Percentiles rank a stretch among this genome's conserved stretches.
Conservation (phyloP, 1,284 basidiomycete species). For the Fistulina hepatica region DNA sequence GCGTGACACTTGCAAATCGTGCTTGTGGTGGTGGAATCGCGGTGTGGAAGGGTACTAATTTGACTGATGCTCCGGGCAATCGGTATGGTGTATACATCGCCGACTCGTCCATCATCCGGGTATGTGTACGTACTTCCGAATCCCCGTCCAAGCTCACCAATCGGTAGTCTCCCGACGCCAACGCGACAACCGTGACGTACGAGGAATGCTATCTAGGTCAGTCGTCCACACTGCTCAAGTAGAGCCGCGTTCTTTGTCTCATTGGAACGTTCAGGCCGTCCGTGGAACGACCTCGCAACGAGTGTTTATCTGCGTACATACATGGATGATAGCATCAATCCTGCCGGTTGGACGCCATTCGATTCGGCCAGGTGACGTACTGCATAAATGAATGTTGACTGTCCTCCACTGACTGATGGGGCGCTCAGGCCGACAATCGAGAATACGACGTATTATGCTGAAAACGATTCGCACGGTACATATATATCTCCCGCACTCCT, state of each 20-base stretch:
- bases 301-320: conserved; percentile 42
- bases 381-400: not conserved
- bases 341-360: conserved; percentile 43
- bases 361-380: conserved; percentile 29
- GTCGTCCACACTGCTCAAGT: not conserved
- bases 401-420: not conserved
- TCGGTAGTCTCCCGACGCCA: conserved; percentile 48
- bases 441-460: conserved; percentile 50
- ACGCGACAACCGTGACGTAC: conserved; percentile 33
- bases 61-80: conserved; percentile 40
- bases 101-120: conserved; percentile 47
- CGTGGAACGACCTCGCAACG: conserved; percentile 51
- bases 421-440: conserved; percentile 32
- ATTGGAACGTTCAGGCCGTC: conserved; percentile 32
- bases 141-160: not conserved
- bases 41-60: conserved; percentile 50
- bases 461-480: conserved; percentile 43
- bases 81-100: conserved; percentile 53
- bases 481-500: conserved; percentile 1
- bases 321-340: conserved; percentile 49
- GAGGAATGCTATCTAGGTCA: conserved; percentile 42
- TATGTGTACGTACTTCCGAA: conserved; percentile 19
- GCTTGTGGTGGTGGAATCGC: conserved; percentile 52
- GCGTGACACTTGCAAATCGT: conserved; percentile 46
- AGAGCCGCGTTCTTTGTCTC: not conserved